Conservation (phyloP, 1,284 basidiomycete genomes). For the Cutaneotrichosporon mucoides region DNA sequence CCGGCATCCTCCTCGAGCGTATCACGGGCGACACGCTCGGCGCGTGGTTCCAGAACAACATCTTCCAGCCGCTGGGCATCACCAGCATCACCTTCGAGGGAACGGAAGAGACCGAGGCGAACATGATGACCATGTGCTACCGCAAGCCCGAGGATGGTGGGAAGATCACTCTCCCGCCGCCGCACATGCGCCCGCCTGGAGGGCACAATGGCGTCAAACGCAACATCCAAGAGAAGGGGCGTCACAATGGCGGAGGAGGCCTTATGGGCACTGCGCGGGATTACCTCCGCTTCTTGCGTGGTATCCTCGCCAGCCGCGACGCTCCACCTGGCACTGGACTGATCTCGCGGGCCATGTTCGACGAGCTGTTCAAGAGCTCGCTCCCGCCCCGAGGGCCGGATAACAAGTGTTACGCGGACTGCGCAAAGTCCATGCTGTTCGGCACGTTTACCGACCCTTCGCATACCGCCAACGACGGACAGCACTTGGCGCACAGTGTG, state of each 20-base stretch:
- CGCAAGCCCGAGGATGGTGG: not conserved
- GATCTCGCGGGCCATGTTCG: conserved; percentile 20
- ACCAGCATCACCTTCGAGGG: conserved; percentile 32
- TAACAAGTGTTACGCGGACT: conserved; percentile 11
- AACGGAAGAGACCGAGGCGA: conserved; percentile 17
- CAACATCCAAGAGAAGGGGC: not conserved
- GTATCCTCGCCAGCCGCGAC: conserved; percentile 12
- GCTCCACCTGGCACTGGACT: conserved; percentile 13
- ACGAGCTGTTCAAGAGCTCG: conserved; percentile 25
- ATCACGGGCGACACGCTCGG: conserved; percentile 8
- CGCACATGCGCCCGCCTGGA: not conserved
- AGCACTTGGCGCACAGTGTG: conserved; percentile 11
- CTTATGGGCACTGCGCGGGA: conserved; percentile 18
- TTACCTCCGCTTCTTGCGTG: conserved; percentile 20
- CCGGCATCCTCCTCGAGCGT: conserved; percentile 20
- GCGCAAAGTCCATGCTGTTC: conserved; percentile 9
- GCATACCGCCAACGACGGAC: conserved; percentile 10
- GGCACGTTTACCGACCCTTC: conserved; percentile 14
- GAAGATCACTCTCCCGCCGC: not conserved
- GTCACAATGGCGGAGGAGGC: conserved; percentile 18
- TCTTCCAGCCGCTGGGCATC: conserved; percentile 38
- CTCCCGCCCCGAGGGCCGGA: conserved; percentile 14
- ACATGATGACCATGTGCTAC: conserved; percentile 10
- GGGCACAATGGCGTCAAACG: not conserved
- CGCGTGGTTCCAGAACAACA: conserved; percentile 27